phyloP scores from a whole-genome alignment of 2,329 filamentous ascomycete genomes.

The Byssochlamys sp. region DNA sequence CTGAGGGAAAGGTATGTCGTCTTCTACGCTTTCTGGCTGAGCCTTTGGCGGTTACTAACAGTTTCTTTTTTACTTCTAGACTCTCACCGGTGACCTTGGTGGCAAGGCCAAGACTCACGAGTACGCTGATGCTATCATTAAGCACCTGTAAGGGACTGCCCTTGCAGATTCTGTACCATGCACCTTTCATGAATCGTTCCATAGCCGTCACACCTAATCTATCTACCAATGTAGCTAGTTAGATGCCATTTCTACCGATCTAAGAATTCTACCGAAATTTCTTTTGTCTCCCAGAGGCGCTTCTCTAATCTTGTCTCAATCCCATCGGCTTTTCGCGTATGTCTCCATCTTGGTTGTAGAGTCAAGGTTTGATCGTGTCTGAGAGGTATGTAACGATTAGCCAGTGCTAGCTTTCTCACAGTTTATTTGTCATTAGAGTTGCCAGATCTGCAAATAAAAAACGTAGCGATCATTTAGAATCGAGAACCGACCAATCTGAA shows the following conservation, averaged over 20 bases:
- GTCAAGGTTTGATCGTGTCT: not conserved
- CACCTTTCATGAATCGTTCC: conserved; percentile 25
- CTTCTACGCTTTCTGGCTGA: not conserved
- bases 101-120: conserved; percentile 93
- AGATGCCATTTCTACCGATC: conserved; percentile 11
- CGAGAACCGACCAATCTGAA: too few relatives aligned
- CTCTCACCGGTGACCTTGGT: conserved; percentile 87
- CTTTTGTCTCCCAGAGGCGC: conserved; percentile 3
- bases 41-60: conserved; percentile 7
- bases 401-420: not conserved
- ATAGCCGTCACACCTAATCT: conserved; percentile 17
- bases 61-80: conserved; percentile 26
- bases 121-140: conserved; percentile 87
- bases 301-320: not conserved
- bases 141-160: conserved; percentile 40
- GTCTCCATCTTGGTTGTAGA: not conserved
- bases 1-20: conserved; percentile 72
- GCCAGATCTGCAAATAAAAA: not conserved
- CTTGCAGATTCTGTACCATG: conserved; percentile 22
- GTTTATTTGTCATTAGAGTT: not conserved
- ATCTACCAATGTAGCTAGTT: conserved; percentile 25
- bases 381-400: not conserved
- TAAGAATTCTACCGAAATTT: conserved; percentile 5
- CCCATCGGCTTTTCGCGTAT: not conserved
- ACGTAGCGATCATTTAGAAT: too few relatives aligned